These are phyloP conservation scores for Rhypophila decipiens DNA, from an alignment of 495 filamentous ascomycete genomes.

Conservation along the genomic window DNA sequence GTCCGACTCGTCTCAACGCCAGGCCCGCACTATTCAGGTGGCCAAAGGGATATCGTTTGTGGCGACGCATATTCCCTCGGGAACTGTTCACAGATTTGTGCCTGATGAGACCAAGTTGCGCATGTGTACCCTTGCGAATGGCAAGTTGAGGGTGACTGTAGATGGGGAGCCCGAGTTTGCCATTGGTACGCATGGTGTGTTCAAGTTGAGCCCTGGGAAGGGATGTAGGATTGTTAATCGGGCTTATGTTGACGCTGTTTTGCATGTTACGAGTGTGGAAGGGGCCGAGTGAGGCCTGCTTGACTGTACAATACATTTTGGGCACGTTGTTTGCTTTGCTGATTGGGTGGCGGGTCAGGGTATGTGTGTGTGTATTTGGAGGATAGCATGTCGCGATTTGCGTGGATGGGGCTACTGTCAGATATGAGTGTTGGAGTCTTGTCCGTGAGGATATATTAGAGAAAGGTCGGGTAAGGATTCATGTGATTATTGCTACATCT, in stretches of 20 bases:
- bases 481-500: too few species aligned
- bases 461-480: too few species aligned
- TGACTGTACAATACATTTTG: too few species aligned
- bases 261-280: conserved; percentile 29
- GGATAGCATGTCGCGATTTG: too few species aligned
- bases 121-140: not conserved
- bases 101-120: not conserved
- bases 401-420: too few species aligned
- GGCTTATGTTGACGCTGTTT: conserved; percentile 31
- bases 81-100: not conserved
- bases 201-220: conserved; percentile 20
- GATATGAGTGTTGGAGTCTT: too few species aligned
- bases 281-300: too few species aligned
- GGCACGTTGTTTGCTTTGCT: too few species aligned
- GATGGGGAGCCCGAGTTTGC: not conserved
- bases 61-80: not conserved
- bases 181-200: conserved; percentile 7
- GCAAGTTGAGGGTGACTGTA: not conserved
- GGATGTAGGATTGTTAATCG: conserved; percentile 20
- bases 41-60: not conserved
- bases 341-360: too few species aligned
- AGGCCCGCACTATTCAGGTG: not conserved
- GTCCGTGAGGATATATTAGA: too few species aligned
- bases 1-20: too few species aligned
- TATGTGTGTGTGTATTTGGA: too few species aligned